These are phyloP conservation scores for Golubevia sp. DNA, from an alignment of 1,284 basidiomycete species.

Conservation along the genomic window DNA sequence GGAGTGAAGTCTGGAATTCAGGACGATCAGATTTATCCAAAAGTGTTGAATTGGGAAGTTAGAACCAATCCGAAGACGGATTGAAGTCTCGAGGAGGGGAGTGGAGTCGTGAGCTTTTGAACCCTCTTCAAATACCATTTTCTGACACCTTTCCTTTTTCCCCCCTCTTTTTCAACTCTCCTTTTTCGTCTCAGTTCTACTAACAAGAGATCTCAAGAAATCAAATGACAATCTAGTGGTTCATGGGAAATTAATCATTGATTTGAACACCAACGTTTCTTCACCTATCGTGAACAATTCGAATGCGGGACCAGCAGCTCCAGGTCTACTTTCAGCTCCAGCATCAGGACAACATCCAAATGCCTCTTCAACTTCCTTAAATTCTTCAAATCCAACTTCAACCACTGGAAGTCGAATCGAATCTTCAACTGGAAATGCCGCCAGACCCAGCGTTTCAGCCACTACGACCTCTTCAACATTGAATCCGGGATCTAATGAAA, in stretches of 20 bases:
- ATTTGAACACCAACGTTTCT: conserved; percentile 60
- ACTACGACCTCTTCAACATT: neutral
- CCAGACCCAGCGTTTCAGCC: neutral
- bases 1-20: too few relatives aligned
- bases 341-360: conserved; percentile 24
- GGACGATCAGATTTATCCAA: too few relatives aligned
- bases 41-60: too few relatives aligned
- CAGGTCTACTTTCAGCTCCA: conserved; percentile 13
- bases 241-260: conserved; percentile 61
- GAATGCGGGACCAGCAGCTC: conserved; percentile 26
- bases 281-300: conserved; percentile 48
- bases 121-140: too few relatives aligned
- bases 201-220: conserved; percentile 59
- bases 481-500: neutral
- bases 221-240: conserved; percentile 61
- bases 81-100: too few relatives aligned
- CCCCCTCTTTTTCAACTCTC: too few relatives aligned
- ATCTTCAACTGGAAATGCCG: neutral
- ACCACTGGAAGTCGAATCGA: neutral
- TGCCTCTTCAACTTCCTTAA: conserved; percentile 40
- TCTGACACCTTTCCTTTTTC: too few relatives aligned
- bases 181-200: conserved; percentile 18
- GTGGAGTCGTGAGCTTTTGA: too few relatives aligned
- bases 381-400: conserved; percentile 10
- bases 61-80: too few relatives aligned